phyloP scores from a whole-genome alignment of 2,329 filamentous ascomycete genomes.

The Clonostachys rosea region DNA sequence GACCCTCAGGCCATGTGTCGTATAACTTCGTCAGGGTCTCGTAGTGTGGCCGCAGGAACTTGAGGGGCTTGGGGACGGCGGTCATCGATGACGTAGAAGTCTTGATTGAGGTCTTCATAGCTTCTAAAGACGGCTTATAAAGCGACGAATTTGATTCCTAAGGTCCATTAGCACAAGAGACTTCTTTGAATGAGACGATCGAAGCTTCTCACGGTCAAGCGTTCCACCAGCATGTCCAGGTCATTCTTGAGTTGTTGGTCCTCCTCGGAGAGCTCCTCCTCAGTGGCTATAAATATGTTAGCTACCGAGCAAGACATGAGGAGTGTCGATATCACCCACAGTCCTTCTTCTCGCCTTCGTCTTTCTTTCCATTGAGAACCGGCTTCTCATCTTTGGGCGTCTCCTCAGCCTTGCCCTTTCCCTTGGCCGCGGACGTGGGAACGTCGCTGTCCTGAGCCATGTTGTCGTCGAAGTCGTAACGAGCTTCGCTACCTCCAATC shows the following conservation, averaged over 20 bases:
- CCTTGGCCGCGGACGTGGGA: conserved; percentile 83
- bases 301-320: conserved; percentile 3
- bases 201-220: conserved; percentile 65
- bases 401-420: conserved; percentile 87
- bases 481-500: too few species aligned
- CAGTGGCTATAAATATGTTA: conserved; percentile 20
- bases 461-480: conserved; percentile 26
- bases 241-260: conserved; percentile 98
- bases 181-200: background rate
- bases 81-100: conserved; percentile 99
- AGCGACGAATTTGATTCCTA: conserved; percentile 78
- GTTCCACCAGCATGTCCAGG: conserved; percentile 95
- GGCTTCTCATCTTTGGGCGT: conserved; percentile 67
- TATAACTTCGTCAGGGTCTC: conserved; percentile 83
- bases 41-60: conserved; percentile 96
- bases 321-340: conserved; percentile 24
- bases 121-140: conserved; percentile 88
- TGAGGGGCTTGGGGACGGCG: conserved; percentile 94
- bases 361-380: conserved; percentile 70
- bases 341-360: conserved; percentile 55
- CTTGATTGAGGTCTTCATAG: conserved; percentile 98
- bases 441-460: conserved; percentile 95
- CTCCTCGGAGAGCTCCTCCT: conserved; percentile 94
- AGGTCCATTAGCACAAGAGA: background rate
- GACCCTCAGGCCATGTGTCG: conserved; percentile 79